A percentile compares a stretch with the other conserved stretches of the same genome.
These are phyloP conservation scores for Arthrinium puccinioides DNA, from an alignment of 2,329 filamentous ascomycete species.

Conservation along the genomic window DNA sequence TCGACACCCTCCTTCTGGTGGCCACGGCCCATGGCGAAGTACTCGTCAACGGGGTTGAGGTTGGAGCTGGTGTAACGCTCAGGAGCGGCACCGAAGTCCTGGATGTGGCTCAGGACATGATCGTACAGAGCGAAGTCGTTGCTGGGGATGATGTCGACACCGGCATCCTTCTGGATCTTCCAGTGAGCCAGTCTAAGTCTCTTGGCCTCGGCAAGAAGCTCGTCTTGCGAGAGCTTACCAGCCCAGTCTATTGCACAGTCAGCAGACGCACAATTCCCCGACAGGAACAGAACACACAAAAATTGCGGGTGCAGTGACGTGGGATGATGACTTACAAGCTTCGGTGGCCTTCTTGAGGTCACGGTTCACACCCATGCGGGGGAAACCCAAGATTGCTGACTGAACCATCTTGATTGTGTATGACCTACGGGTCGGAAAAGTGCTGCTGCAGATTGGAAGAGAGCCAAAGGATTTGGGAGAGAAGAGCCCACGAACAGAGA, in stretches of 20 bases:
- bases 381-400: slow-evolving; percentile 89
- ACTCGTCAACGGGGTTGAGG: slow-evolving; percentile 85
- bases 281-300: background rate
- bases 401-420: slow-evolving; percentile 51
- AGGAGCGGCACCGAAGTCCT: slow-evolving; percentile 89
- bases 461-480: background rate
- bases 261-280: background rate
- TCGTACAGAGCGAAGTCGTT: slow-evolving; percentile 99
- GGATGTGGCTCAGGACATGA: slow-evolving; percentile 95
- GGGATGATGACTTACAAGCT: slow-evolving; percentile 60
- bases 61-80: slow-evolving; percentile 89
- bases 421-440: too few relatives aligned
- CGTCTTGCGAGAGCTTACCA: slow-evolving; percentile 86
- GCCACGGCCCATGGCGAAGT: slow-evolving; percentile 99
- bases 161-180: slow-evolving; percentile 99
- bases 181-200: slow-evolving; percentile 93
- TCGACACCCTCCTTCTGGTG: slow-evolving; percentile 93
- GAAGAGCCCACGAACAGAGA: background rate
- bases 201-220: slow-evolving; percentile 93
- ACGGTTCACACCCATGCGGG: slow-evolving; percentile 95
- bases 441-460: too few relatives aligned
- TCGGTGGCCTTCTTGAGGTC: slow-evolving; percentile 99
- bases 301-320: too few relatives aligned
- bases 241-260: slow-evolving; percentile 55
- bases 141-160: slow-evolving; percentile 95